A percentile compares a stretch with the other conserved stretches of the same genome.
phyloP scores from a whole-genome alignment of 441 rosid genomes.

The Monsonia emarginata region DNA sequence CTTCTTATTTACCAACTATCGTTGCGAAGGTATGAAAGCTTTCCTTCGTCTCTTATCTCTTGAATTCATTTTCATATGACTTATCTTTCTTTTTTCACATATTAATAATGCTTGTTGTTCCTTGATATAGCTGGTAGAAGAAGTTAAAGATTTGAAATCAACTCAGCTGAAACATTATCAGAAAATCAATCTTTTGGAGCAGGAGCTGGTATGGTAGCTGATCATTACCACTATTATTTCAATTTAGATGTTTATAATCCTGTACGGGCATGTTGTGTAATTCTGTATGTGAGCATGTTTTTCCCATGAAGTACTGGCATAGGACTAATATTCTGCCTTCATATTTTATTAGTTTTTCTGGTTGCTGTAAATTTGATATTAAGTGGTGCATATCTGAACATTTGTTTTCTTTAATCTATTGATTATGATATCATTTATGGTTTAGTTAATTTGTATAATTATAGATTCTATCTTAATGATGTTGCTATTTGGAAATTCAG shows the following conservation, averaged over 20 bases:
- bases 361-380: neutral
- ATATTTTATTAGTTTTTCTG: neutral
- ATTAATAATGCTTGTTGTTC: neutral
- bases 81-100: neutral
- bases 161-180: conserved; percentile 29
- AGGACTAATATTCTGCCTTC: neutral
- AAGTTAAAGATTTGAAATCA: conserved; percentile 33
- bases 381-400: neutral
- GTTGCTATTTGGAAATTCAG: conserved; percentile 19
- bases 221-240: neutral
- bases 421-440: neutral
- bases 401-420: neutral
- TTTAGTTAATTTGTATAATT: neutral
- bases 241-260: neutral
- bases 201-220: conserved; percentile 33
- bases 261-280: too few species aligned
- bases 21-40: conserved; percentile 26
- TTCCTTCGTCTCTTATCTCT: neutral
- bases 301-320: neutral
- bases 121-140: conserved; percentile 27
- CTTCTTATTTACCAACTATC: conserved; percentile 15
- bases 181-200: conserved; percentile 32
- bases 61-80: neutral
- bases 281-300: neutral
- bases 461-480: neutral